Evolutionary conservation across 495 filamentous ascomycete genomes (phyloP).

Genomic region (Penicillium atrosanguineum): DNA sequence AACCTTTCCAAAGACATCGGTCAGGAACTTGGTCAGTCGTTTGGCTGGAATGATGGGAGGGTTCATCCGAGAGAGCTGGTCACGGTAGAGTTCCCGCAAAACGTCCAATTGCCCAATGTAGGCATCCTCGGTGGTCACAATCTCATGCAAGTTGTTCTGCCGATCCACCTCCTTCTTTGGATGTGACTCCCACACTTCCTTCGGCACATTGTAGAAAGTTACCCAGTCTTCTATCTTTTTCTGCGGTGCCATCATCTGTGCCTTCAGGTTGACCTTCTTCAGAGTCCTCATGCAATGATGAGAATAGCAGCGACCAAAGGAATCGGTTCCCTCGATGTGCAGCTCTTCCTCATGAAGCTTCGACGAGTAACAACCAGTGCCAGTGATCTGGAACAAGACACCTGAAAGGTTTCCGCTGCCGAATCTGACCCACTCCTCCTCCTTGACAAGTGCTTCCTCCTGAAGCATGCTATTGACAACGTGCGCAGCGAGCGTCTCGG

Average conservation of each 20-base stretch:
- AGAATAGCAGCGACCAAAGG: slow-evolving; percentile 80
- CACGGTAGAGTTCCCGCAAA: slow-evolving; percentile 79
- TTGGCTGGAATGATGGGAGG: slow-evolving; percentile 79
- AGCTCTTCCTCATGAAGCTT: slow-evolving; percentile 75
- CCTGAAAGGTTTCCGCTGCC: slow-evolving; percentile 71
- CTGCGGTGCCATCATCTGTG: slow-evolving; percentile 65
- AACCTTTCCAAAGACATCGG: slow-evolving; percentile 84
- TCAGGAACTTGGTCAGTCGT: slow-evolving; percentile 71
- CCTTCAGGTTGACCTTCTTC: slow-evolving; percentile 84
- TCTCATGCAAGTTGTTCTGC: slow-evolving; percentile 94
- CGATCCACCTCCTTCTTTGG: slow-evolving; percentile 86
- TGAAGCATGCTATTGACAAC: slow-evolving; percentile 81
- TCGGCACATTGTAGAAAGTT: slow-evolving; percentile 83
- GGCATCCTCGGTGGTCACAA: slow-evolving; percentile 87
- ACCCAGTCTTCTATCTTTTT: slow-evolving; percentile 81
- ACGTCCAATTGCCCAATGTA: slow-evolving; percentile 88
- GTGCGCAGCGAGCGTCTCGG: slow-evolving; percentile 76
- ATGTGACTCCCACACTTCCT: slow-evolving; percentile 64
- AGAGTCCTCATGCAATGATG: slow-evolving; percentile 91
- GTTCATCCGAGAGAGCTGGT: slow-evolving; percentile 68
- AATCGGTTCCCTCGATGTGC: slow-evolving; percentile 67
- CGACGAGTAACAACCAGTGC: slow-evolving; percentile 86
- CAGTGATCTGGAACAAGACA: slow-evolving; percentile 91
- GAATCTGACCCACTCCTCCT: slow-evolving; percentile 98
- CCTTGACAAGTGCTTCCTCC: slow-evolving; percentile 74